Conservation (phyloP, 345 rosid genomes). For the Aethionema arabicum region DNA sequence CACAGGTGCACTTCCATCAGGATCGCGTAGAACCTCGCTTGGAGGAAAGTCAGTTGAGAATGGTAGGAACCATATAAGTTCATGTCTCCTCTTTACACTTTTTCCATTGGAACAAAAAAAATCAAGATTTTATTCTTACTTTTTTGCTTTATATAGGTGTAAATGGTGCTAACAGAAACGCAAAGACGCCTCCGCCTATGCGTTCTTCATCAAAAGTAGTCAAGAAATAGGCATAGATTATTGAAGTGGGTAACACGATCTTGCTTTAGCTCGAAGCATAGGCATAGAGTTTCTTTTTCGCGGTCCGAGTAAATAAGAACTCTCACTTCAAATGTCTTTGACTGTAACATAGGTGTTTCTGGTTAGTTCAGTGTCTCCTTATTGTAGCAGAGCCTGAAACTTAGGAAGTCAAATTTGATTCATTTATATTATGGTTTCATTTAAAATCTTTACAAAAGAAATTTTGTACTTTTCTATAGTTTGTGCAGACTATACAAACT, state of each 20-base stretch:
- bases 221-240: conserved; percentile 48
- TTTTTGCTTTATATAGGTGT: conserved; percentile 31
- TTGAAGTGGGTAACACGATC: conserved; percentile 16
- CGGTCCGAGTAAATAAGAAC: conserved; percentile 31
- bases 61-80: conserved; percentile 42
- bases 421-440: conserved; percentile 25
- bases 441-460: conserved; percentile 28
- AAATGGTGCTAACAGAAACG: conserved; percentile 50
- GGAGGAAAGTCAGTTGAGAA: conserved; percentile 62
- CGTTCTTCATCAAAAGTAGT: conserved; percentile 43
- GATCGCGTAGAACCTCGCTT: conserved; percentile 74
- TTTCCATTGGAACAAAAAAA: neutral
- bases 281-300: neutral
- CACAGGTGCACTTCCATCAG: conserved; percentile 51
- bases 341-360: conserved; percentile 26
- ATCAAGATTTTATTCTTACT: conserved; percentile 1
- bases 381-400: neutral
- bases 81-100: neutral
- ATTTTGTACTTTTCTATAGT: conserved; percentile 11
- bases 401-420: conserved; percentile 10
- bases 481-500: conserved; percentile 28
- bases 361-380: conserved; percentile 12
- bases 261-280: conserved; percentile 59
- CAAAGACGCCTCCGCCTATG: conserved; percentile 78
- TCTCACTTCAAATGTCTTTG: conserved; percentile 27